Base-by-base conservation (phyloP, 2,329 filamentous ascomycete genomes). In the Karstenula rhodostoma region DNA sequence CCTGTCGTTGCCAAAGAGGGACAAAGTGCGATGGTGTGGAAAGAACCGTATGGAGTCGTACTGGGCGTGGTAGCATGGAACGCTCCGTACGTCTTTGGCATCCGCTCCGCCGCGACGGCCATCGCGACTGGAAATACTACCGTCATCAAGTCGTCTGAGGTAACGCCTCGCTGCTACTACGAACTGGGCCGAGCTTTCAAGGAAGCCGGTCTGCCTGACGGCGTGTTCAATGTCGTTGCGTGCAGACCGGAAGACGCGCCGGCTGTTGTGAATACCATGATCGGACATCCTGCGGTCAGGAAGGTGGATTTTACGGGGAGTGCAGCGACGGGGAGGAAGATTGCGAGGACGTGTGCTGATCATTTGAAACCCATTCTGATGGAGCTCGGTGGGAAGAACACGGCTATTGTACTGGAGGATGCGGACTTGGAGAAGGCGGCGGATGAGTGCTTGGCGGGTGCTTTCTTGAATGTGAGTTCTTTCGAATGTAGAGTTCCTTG, bases 331-430 rank as follows among this genome's bases (percentile, higher is more conserved):
- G 63, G 65, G 5, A 44, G 61, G 5, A 63, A 59, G 33, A 60
- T 67, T 3, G 61, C 59, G 1, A 35, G 55, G 7, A 48, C 42
- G 9, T 62, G 57, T 40, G 65, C 57, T 13, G 50, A 63, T 23
- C 62, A 67, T 49, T 35, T 69, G 86, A 78, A 79, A 84, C 81
- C 51, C 5, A 15, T 59, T 17, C 32, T 66, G 17, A 92, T 95
- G 89, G 92, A 96, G 79, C 84, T 95, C 0, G 92, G 92, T 53
- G 92, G 92, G 53, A 95, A 95, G 82, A 91, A 88, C 66, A 90
- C 91, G 1, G 81, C 92, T n/a, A 82, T 96, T 55, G 83, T 96
- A 42, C 85, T 95, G 1, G 90, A 90, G 1, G 92, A 94, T 71
- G 90, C 90, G 17, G 86, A 91, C 54, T 77, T 93, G 12, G 87